Evolutionary conservation across 2,329 filamentous ascomycete genomes (phyloP), one percentile per base, ranked within the genome.

Genomic region (Scorias spongiosa): DNA sequence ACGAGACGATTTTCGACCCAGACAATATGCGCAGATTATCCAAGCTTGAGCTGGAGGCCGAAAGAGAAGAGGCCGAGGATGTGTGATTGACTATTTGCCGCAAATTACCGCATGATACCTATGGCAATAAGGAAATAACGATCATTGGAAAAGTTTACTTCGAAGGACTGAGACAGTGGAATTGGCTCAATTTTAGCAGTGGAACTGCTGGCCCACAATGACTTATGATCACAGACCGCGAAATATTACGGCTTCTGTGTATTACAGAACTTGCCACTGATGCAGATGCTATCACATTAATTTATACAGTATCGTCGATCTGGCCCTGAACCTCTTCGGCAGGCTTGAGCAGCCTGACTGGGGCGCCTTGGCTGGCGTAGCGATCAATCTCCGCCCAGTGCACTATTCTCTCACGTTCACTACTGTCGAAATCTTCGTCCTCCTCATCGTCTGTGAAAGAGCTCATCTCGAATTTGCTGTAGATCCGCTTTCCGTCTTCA

Each of bases 31-130:
- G 74, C 12, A 74, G 79, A 48, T 71, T 84, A 44, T 72, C 89
- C 55, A 81, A 81, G 66, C 73, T 70, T 45, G 87, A 93, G 64
- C 74, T 81, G 58, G 84, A 91, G 59, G 75, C 77, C 29, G 89
- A 84, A 81, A 83, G 49, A 2, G 60, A 61, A 14, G 56, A 44
- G n/a, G 57, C 14, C 17, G 38, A 40, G 38, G 38, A 17, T 40
- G 32, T 15, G 5, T 36, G 9, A 9, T 9, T 9, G 5, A 15
- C 32, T 7, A 26, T 3, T 7, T 26, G 20, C 20, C 20, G 20
- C 20, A 26, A 26, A 26, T 3, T 7, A 26, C 20, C 4, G 4
- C 3, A 26, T 7, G 20, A 26, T 26, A 26, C 20, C 20, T 26
- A 26, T 7, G 20, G 20, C 4, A 26, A 26, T 26, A 7, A 26